Conservation (phyloP, 257 asterid genomes). For the Euphrasia confusa region DNA sequence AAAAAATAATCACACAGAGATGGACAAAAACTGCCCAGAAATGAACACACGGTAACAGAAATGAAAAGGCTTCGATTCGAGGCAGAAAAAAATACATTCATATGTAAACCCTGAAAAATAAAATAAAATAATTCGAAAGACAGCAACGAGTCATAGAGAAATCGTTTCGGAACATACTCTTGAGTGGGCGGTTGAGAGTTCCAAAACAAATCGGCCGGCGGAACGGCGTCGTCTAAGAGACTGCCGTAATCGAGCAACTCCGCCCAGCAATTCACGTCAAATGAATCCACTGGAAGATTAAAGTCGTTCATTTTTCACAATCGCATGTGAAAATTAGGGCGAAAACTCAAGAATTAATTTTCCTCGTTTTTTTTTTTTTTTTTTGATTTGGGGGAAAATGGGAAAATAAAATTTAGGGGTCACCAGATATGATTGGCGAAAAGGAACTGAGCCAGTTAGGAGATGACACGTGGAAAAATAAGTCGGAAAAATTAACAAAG, state of each 20-base stretch:
- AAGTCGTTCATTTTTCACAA: conserved; percentile 33
- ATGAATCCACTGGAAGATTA: conserved; percentile 31
- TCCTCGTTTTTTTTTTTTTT: too few species aligned
- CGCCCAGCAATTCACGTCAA: conserved; percentile 41
- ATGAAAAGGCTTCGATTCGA: background rate
- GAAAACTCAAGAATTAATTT: conserved; percentile 5
- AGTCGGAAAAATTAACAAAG: too few species aligned
- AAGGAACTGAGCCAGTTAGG: too few species aligned
- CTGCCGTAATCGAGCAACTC: conserved; percentile 44
- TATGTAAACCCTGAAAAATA: background rate
- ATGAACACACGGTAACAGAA: background rate
- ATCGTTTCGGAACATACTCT: conserved; percentile 27
- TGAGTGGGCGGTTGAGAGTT: conserved; percentile 32
- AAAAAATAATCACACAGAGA: background rate
- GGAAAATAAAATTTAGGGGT: background rate
- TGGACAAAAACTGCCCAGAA: background rate
- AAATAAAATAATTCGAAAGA: background rate
- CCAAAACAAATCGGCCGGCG: conserved; percentile 40
- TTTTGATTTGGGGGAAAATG: background rate
- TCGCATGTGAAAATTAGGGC: conserved; percentile 19
- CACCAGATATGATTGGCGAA: too few species aligned
- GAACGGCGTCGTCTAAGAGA: conserved; percentile 41
- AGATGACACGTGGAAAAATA: too few species aligned
- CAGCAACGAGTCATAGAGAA: background rate
- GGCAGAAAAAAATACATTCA: background rate